phyloP scores from a whole-genome alignment of 2,329 filamentous ascomycete genomes.

The Diplodia intermedia region DNA sequence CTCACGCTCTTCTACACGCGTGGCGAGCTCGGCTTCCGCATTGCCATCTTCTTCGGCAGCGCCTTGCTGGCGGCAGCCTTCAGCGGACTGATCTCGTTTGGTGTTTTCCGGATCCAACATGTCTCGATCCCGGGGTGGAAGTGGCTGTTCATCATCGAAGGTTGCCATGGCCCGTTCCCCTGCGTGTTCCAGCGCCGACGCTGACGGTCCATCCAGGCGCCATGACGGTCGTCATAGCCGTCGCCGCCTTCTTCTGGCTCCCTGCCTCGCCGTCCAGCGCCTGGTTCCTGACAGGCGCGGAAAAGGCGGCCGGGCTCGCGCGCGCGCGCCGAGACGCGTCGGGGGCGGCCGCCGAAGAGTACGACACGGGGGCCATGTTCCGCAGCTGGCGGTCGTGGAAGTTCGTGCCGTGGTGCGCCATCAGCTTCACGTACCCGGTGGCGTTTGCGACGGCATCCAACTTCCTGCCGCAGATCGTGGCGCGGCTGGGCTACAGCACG shows the following conservation, averaged over 20 bases:
- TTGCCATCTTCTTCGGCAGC: conserved; percentile 45
- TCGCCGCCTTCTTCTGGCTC: conserved; percentile 46
- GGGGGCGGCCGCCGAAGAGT: conserved; percentile 46
- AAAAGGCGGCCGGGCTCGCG: conserved; percentile 51
- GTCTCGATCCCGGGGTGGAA: conserved; percentile 50
- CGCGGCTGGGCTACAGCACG: conserved; percentile 16
- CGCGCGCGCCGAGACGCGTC: conserved; percentile 58
- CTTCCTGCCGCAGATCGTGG: conserved; percentile 54
- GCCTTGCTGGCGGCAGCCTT: conserved; percentile 36
- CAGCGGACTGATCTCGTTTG: conserved; percentile 40
- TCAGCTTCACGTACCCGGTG: conserved; percentile 58
- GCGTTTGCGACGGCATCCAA: conserved; percentile 56
- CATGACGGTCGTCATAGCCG: conserved; percentile 45
- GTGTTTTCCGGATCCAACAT: conserved; percentile 52
- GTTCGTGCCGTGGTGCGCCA: conserved; percentile 55
- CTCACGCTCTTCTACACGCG: conserved; percentile 29
- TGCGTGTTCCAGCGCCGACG: neutral
- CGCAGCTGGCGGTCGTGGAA: conserved; percentile 52
- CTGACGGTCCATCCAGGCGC: conserved; percentile 25
- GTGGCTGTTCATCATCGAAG: conserved; percentile 57
- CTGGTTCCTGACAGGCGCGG: conserved; percentile 49
- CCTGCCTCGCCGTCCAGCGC: conserved; percentile 45
- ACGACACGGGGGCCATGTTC: conserved; percentile 53
- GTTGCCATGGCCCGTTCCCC: conserved; percentile 36
- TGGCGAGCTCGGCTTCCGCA: conserved; percentile 29